phyloP scores from a whole-genome alignment of 1,139 yeast species.

The Candida tropicalis region DNA sequence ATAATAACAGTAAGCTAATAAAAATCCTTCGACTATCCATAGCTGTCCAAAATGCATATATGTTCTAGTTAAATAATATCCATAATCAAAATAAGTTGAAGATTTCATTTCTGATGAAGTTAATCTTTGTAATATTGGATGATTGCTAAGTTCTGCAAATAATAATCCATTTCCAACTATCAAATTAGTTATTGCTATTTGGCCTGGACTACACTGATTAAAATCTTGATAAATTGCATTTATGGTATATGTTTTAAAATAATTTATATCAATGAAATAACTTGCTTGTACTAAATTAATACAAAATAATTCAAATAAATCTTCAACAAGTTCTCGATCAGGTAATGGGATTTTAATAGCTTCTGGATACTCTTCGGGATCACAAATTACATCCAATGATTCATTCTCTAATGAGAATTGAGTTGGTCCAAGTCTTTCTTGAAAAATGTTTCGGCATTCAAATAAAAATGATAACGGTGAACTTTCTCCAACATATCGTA shows the following conservation, averaged over 20 bases:
- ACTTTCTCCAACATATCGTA: slow-evolving; percentile 28
- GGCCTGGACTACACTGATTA: slow-evolving; percentile 12
- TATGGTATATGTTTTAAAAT: slow-evolving; percentile 11
- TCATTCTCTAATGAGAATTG: slow-evolving; percentile 11
- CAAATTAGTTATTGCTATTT: slow-evolving; percentile 15
- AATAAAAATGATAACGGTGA: slow-evolving; percentile 26
- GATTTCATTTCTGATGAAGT: slow-evolving; percentile 13
- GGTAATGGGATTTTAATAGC: slow-evolving; percentile 16
- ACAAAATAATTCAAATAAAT: slow-evolving; percentile 10
- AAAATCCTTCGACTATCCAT: slow-evolving; percentile 44
- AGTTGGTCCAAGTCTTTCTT: slow-evolving; percentile 16
- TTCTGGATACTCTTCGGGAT: slow-evolving; percentile 12
- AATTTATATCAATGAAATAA: slow-evolving; percentile 14
- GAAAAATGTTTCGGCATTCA: slow-evolving; percentile 25
- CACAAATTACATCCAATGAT: slow-evolving; percentile 14
- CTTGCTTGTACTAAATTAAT: slow-evolving; percentile 13
- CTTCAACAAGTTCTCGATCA: slow-evolving; percentile 6
- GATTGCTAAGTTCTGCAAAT: slow-evolving; percentile 14
- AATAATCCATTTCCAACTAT: slow-evolving; percentile 16
- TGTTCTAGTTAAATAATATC: slow-evolving; percentile 13
- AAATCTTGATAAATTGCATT: slow-evolving; percentile 13
- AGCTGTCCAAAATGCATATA: slow-evolving; percentile 21
- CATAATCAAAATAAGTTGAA: slow-evolving; percentile 16
- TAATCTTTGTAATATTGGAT: slow-evolving; percentile 12
- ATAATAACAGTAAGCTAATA: slow-evolving; percentile 37